Base-by-base conservation (phyloP, 2,329 filamentous ascomycete species). In the Colletotrichum shisoi region DNA sequence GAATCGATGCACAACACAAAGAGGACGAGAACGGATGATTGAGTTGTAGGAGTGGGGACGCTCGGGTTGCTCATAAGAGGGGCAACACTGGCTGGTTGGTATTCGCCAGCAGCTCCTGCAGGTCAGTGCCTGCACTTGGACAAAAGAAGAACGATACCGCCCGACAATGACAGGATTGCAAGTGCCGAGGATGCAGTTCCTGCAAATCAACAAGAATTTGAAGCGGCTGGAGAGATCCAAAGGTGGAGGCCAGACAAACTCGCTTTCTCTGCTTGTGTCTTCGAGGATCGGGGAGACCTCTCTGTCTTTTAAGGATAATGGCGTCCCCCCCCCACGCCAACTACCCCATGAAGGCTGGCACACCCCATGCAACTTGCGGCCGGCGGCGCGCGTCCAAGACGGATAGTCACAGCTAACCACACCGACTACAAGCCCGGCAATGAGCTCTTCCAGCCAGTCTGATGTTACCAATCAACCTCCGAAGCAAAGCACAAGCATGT, bases 121-220 rank as follows among this genome's bases (percentile, higher is more conserved):
- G 64, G 31, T 48, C n/a, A 63, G 53, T 52, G 53, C 46, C 53
- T 48, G 53, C 53, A 63, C 63, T 62, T 57, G 19, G 51, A 63
- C 24, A 19, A 7, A 24, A 34, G 34, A 11, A 54, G 42, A 27
- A 19, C 19, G 24, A 46, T 63, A 34, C 24, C 42, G 24, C 48
- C 31, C 45, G 48, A 53, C 21, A 11, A 52, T 17, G 24, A 42
- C 34, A 31, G 46, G 34, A 13, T n/a, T 54, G 17, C 24, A 56
- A 40, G 49, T 7, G 31, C 11, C 34, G 21, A 42, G 12, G 42
- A 5, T 21, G 17, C 12, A 31, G 42, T n/a, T 34, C 31, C 42
- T 21, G 15, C 17, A 11, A 21, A n/a, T 53, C 24, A 3, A 24
- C 12, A 19, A 24, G 24, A 13, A 8, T 11, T 24, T 19, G 34